Base-by-base conservation (phyloP, 768 basidiomycete species). In the Amanita phalloides region DNA sequence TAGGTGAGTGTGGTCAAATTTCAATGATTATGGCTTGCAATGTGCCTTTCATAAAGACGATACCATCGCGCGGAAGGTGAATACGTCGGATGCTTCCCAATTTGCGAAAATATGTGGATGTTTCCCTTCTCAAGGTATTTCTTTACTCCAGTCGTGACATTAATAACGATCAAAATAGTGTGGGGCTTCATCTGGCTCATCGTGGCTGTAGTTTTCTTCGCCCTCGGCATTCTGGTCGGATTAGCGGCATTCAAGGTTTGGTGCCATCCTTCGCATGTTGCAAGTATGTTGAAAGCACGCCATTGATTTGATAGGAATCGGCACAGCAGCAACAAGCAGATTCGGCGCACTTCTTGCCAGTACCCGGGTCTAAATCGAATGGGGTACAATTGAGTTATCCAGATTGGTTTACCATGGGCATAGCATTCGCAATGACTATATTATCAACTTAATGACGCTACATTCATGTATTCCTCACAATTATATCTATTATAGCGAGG, bases 101-200 rank as follows among this genome's bases (percentile, higher is more conserved):
- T 95, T 92, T 59, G 87, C 92, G 2, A 70, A 82, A 14, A 79
- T 90, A 44, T 93, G 86, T 58, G 90, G 88, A 21, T 93, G 90
- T 66, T 91, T 78, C 61, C 86, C 88, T 14, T 86, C 89, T 3
- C 81, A 76, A 80, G 84, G 87, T 84, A 32, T 30, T 32, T 23
- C 33, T 44, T 32, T 6, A 26, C 20, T 20, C 36, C 25, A 42
- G 49, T 46, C 46, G 25, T 35, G 25, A 17, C 17, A 11, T 49
- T 37, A 53, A 58, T 28, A 54, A 52, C 49, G 54, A 33, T 56
- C 21, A 51, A 44, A 35, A 38, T 17, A 89, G 90, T 88, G 0
- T 91, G 90, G 90, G 91, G 91, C 32, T 79, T 92, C 49, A 74
- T 94, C 46, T 94, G 92, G 92, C 77, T 91, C 35, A 64, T 93